Conservation (phyloP, 352 stramenopile genomes). For the Globisporangium solare region DNA sequence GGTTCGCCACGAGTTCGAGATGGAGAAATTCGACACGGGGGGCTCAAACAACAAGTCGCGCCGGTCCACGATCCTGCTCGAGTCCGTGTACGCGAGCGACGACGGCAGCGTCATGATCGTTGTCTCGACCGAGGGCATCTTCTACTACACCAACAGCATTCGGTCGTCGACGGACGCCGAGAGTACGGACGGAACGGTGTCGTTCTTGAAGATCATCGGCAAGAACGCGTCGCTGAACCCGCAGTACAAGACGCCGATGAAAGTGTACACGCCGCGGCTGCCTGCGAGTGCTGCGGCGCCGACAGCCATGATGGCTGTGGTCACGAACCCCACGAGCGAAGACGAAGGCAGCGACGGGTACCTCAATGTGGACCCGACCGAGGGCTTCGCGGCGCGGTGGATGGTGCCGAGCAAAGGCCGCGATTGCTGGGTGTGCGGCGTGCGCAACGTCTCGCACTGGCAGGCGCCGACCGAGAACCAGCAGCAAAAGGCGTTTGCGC, state of each 20-base stretch:
- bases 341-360: slow-evolving; percentile 51
- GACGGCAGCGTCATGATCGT: slow-evolving; percentile 54
- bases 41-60: slow-evolving; percentile 57
- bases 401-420: slow-evolving; percentile 52
- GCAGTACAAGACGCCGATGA: slow-evolving; percentile 67
- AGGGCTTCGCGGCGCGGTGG: slow-evolving; percentile 61
- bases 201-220: slow-evolving; percentile 54
- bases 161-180: slow-evolving; percentile 7
- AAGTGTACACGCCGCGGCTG: slow-evolving; percentile 49
- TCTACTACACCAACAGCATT: slow-evolving; percentile 60
- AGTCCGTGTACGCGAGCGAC: slow-evolving; percentile 62
- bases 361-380: slow-evolving; percentile 68
- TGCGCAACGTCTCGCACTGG: slow-evolving; percentile 73
- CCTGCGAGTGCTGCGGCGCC: slow-evolving; percentile 6
- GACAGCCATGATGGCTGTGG: slow-evolving; percentile 63
- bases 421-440: slow-evolving; percentile 75
- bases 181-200: slow-evolving; percentile 5
- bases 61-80: slow-evolving; percentile 62
- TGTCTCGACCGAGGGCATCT: slow-evolving; percentile 63
- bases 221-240: slow-evolving; percentile 61
- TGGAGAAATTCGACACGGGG: slow-evolving; percentile 58
- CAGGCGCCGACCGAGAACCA: slow-evolving; percentile 28
- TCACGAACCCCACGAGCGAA: slow-evolving; percentile 57
- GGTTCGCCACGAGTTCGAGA: slow-evolving; percentile 49
- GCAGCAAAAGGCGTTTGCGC: slow-evolving; percentile 20